phyloP scores from a whole-genome alignment of 768 basidiomycete species.

The Psilocybe azurescens region DNA sequence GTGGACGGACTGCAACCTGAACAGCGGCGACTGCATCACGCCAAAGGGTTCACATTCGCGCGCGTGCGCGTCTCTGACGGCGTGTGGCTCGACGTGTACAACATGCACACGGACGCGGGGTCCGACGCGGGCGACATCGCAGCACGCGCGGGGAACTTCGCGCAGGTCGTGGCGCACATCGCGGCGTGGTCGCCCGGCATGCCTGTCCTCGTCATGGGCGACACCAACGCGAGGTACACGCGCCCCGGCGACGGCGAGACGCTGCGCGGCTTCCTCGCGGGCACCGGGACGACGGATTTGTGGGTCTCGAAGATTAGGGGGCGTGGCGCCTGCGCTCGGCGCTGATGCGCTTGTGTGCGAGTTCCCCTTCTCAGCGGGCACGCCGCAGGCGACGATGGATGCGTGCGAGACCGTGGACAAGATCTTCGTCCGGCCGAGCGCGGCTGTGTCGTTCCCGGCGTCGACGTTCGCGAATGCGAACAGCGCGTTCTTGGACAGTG shows the following conservation, averaged over 20 bases:
- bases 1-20: slow-evolving; percentile 35
- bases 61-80: slow-evolving; percentile 36
- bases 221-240: slow-evolving; percentile 44
- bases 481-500: slow-evolving; percentile 32
- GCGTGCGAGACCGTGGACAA: slow-evolving; percentile 47
- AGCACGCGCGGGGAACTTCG: slow-evolving; percentile 37
- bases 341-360: slow-evolving; percentile 33
- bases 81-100: slow-evolving; percentile 40
- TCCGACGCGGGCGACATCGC: slow-evolving; percentile 35
- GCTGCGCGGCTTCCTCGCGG: slow-evolving; percentile 27
- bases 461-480: slow-evolving; percentile 37
- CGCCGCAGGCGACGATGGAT: slow-evolving; percentile 28
- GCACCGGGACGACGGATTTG: slow-evolving; percentile 30
- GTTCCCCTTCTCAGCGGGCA: slow-evolving; percentile 36
- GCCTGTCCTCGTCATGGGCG: slow-evolving; percentile 42
- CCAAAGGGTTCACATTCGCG: slow-evolving; percentile 46
- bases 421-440: slow-evolving; percentile 34
- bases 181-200: slow-evolving; percentile 35
- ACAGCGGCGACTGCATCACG: slow-evolving; percentile 41
- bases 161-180: slow-evolving; percentile 35
- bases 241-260: slow-evolving; percentile 33
- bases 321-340: slow-evolving; percentile 32
- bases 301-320: slow-evolving; percentile 36
- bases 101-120: slow-evolving; percentile 44
- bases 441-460: slow-evolving; percentile 26